A percentile compares a stretch with the other conserved stretches of the same genome.
phyloP scores from a whole-genome alignment of 768 basidiomycete genomes.

The Auriscalpium microsporum region DNA sequence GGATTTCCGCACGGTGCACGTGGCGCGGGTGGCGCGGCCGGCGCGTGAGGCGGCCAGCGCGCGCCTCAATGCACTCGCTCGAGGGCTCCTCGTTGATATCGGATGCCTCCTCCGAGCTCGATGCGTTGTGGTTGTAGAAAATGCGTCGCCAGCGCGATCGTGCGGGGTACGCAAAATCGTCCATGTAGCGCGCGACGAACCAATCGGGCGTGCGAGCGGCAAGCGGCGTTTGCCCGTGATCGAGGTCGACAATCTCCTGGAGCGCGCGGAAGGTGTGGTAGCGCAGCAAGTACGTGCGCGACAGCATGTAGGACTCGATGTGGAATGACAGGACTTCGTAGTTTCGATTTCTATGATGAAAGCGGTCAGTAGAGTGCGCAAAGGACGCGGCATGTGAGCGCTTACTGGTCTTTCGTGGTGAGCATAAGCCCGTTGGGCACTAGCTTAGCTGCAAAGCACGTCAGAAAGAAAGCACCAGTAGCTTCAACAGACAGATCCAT shows the following conservation, averaged over 20 bases:
- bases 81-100: background rate
- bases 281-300: constrained; percentile 43
- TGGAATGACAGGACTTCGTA: constrained; percentile 43
- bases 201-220: constrained; percentile 39
- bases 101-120: constrained; percentile 5
- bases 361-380: background rate
- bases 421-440: constrained; percentile 27
- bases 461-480: background rate
- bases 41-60: constrained; percentile 18
- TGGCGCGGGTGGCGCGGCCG: constrained; percentile 36
- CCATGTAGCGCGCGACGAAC: constrained; percentile 37
- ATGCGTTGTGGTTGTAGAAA: constrained; percentile 20
- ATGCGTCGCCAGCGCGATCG: constrained; percentile 28
- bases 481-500: constrained; percentile 4
- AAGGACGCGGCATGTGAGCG: background rate
- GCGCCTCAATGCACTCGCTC: background rate
- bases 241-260: constrained; percentile 31
- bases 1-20: constrained; percentile 44
- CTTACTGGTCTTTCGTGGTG: constrained; percentile 23
- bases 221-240: constrained; percentile 23
- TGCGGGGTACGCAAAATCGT: constrained; percentile 18
- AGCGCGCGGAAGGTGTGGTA: constrained; percentile 43
- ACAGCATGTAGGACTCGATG: constrained; percentile 29
- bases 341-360: constrained; percentile 27
- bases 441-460: constrained; percentile 17